phyloP scores from a whole-genome alignment of 1,139 yeast species.

The Debaryomyces subglobosus region DNA sequence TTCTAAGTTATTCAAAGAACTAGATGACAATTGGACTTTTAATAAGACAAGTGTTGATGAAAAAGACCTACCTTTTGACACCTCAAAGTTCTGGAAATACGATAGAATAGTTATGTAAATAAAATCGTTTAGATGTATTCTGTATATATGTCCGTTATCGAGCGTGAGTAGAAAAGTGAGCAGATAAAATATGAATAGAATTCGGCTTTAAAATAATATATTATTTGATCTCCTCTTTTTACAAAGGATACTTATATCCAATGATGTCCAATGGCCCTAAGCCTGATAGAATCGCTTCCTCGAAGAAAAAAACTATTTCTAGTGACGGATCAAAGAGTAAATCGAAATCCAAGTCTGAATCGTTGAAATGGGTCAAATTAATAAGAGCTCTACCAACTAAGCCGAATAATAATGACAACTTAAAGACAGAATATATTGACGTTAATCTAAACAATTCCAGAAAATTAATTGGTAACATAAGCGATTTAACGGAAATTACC shows the following conservation, averaged over 20 bases:
- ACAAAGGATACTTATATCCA: neutral
- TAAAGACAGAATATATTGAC: conserved; percentile 48
- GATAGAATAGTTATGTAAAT: conserved; percentile 28
- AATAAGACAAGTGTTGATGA: conserved; percentile 17
- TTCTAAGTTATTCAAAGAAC: conserved; percentile 36
- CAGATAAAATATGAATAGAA: neutral
- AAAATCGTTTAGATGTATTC: neutral
- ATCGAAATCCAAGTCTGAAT: neutral
- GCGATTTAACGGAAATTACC: conserved; percentile 26
- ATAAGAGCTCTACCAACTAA: conserved; percentile 45
- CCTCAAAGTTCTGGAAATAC: conserved; percentile 30
- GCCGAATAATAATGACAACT: conserved; percentile 39
- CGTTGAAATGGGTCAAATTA: conserved; percentile 35
- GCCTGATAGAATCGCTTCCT: neutral
- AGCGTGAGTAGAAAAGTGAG: neutral
- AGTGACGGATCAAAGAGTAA: neutral
- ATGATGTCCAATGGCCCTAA: neutral
- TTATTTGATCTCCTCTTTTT: neutral
- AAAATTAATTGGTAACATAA: conserved; percentile 38
- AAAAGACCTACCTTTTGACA: conserved; percentile 32
- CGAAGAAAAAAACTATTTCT: neutral
- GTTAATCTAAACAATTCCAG: conserved; percentile 49
- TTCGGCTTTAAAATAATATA: neutral
- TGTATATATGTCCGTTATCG: neutral
- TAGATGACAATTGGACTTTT: conserved; percentile 31